Evolutionary conservation across 1,284 basidiomycete genomes (phyloP).

Genomic region (Sporisorium reilianum): DNA sequence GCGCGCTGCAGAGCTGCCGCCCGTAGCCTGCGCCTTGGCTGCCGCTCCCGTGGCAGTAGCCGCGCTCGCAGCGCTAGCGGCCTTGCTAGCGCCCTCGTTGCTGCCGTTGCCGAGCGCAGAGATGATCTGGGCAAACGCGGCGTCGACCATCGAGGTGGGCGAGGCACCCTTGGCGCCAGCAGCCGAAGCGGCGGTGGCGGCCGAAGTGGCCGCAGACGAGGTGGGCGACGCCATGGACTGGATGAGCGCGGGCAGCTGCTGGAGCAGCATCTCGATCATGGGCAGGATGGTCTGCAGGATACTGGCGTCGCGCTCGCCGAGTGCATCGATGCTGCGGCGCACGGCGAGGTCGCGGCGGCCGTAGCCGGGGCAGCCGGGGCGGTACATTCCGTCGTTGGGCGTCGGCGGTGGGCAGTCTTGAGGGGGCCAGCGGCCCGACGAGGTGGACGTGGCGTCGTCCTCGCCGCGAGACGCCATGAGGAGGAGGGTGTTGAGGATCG

Average conservation of each 20-base stretch:
- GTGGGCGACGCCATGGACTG: slow-evolving; percentile 24
- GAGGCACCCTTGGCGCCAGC: slow-evolving; percentile 18
- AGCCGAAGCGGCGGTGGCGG: slow-evolving; percentile 32
- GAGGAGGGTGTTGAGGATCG: slow-evolving; percentile 57
- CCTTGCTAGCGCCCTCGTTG: slow-evolving; percentile 15
- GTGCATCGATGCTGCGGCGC: slow-evolving; percentile 32
- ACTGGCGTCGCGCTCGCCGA: slow-evolving; percentile 43
- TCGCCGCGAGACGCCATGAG: slow-evolving; percentile 50
- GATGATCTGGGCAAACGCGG: slow-evolving; percentile 40
- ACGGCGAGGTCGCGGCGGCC: slow-evolving; percentile 48
- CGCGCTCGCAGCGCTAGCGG: slow-evolving; percentile 8
- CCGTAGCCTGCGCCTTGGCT: slow-evolving; percentile 1
- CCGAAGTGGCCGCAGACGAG: slow-evolving; percentile 15
- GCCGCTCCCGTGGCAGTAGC: slow-evolving; percentile 16
- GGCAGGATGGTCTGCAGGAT: slow-evolving; percentile 45
- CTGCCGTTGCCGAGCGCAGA: slow-evolving; percentile 28
- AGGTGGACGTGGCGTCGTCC: slow-evolving; percentile 17
- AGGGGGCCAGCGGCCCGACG: slow-evolving; percentile 28
- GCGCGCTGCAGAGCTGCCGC: slow-evolving; percentile 24
- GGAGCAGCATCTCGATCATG: slow-evolving; percentile 51
- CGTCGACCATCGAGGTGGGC: slow-evolving; percentile 35
- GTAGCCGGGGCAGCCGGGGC: slow-evolving; percentile 59
- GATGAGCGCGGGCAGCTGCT: slow-evolving; percentile 42
- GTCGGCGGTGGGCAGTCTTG: slow-evolving; percentile 52
- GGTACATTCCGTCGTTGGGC: slow-evolving; percentile 59